Conservation (phyloP, 2,329 filamentous ascomycete species). For the Teratosphaeria zuluensis region DNA sequence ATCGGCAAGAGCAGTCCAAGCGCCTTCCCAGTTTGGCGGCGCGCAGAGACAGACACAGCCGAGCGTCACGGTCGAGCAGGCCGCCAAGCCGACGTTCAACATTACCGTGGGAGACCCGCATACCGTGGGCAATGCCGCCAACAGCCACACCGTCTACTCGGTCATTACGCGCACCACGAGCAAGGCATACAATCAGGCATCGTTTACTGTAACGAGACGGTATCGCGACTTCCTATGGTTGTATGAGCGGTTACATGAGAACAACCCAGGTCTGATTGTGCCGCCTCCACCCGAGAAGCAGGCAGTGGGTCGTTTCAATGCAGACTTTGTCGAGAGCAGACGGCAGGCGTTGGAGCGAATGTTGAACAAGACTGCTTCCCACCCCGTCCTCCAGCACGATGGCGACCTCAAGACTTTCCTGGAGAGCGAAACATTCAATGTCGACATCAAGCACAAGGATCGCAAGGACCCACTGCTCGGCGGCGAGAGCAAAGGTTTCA, state of each 20-base stretch:
- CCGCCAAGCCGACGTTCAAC: conserved; percentile 80
- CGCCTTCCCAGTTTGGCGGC: conserved; percentile 43
- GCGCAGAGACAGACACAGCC: conserved; percentile 49
- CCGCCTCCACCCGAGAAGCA: conserved; percentile 97
- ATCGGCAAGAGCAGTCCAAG: conserved; percentile 53
- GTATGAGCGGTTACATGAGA: conserved; percentile 86
- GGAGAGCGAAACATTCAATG: conserved; percentile 90
- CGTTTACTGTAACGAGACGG: conserved; percentile 86
- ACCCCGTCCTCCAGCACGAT: conserved; percentile 86
- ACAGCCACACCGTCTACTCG: conserved; percentile 94
- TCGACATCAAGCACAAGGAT: conserved; percentile 97
- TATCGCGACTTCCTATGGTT: conserved; percentile 98
- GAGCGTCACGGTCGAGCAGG: conserved; percentile 85
- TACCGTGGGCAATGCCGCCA: conserved; percentile 94
- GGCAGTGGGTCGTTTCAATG: conserved; percentile 89
- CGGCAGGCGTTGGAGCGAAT: conserved; percentile 90
- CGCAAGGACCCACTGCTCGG: conserved; percentile 67
- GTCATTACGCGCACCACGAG: conserved; percentile 93
- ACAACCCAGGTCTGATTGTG: conserved; percentile 89
- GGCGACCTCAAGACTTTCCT: conserved; percentile 91
- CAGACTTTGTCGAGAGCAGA: conserved; percentile 89
- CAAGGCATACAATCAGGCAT: conserved; percentile 73
- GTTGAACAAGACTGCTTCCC: conserved; percentile 88
- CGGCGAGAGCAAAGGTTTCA: conserved; percentile 79
- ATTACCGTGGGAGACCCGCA: conserved; percentile 93